phyloP scores from a whole-genome alignment of 768 basidiomycete genomes.

The Lanmaoa rubissima region DNA sequence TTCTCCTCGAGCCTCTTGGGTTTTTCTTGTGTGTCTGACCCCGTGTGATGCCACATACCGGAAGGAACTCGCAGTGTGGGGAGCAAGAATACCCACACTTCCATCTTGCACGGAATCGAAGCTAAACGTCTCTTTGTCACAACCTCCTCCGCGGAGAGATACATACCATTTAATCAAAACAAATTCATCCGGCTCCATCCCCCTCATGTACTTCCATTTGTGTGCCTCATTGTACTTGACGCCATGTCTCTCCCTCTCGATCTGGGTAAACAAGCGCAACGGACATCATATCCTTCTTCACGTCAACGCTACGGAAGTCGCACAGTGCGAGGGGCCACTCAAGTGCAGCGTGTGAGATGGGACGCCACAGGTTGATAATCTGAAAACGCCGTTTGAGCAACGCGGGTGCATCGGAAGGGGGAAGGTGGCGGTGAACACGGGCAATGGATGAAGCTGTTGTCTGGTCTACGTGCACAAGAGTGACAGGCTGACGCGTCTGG shows the following conservation, averaged over 20 bases:
- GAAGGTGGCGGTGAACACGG: conserved; percentile 45
- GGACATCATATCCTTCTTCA: conserved; percentile 36
- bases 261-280: conserved; percentile 41
- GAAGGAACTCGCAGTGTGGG: conserved; percentile 37
- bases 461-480: conserved; percentile 46
- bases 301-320: conserved; percentile 45
- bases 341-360: conserved; percentile 42
- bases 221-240: conserved; percentile 40
- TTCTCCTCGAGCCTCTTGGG: too few relatives aligned
- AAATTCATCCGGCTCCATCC: conserved; percentile 44
- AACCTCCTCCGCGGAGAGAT: neutral
- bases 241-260: conserved; percentile 42
- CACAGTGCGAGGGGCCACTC: conserved; percentile 51
- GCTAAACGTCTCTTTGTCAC: conserved; percentile 13
- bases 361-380: conserved; percentile 56
- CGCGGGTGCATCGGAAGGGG: conserved; percentile 37
- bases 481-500: conserved; percentile 43
- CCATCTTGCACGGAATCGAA: conserved; percentile 37
- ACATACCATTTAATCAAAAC: conserved; percentile 49
- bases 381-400: conserved; percentile 47
- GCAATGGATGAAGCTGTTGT: conserved; percentile 39
- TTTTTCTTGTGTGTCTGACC: too few relatives aligned
- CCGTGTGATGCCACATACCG: too few relatives aligned
- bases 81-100: conserved; percentile 32
- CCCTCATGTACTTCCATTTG: conserved; percentile 46